Evolutionary conservation across 495 filamentous ascomycete species (phyloP).

Genomic region (Aspergillus carlsbadensis): DNA sequence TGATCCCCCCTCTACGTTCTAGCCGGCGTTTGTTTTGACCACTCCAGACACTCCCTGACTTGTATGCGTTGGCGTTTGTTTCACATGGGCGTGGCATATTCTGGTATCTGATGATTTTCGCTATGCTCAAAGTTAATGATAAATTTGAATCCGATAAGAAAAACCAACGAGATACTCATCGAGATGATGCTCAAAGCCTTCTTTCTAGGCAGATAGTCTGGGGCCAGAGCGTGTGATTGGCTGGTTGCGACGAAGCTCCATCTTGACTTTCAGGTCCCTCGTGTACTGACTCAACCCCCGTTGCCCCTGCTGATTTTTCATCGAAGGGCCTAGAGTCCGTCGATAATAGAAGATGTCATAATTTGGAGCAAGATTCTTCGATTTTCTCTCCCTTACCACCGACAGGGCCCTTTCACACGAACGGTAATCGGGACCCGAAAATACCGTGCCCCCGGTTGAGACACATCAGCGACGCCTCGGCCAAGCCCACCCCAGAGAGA

Average conservation of each 20-base stretch:
- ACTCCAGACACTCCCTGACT: not conserved
- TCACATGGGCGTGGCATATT: conserved; percentile 5
- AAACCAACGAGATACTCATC: not conserved
- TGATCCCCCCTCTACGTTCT: conserved; percentile 5
- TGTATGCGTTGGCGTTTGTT: conserved; percentile 10
- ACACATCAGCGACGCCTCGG: not conserved
- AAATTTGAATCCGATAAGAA: not conserved
- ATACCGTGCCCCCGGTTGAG: not conserved
- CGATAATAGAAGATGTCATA: too few species aligned
- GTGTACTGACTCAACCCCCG: not conserved
- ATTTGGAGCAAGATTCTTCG: not conserved
- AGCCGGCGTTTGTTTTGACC: conserved; percentile 14
- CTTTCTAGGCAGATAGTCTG: not conserved
- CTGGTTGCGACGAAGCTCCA: conserved; percentile 5
- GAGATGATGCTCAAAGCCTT: too few species aligned
- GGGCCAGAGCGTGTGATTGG: conserved; percentile 2
- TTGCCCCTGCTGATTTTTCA: not conserved
- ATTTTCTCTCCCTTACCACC: not conserved
- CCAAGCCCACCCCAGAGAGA: not conserved
- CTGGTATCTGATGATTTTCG: not conserved
- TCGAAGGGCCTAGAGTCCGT: not conserved
- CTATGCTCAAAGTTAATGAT: not conserved
- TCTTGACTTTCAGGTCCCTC: not conserved
- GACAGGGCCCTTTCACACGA: not conserved
- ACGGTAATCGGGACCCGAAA: conserved; percentile 6